Percentiles rank a stretch among this genome's conserved stretches.
phyloP scores from a whole-genome alignment of 108 stramenopile genomes.

The Nitzschia putrida region DNA sequence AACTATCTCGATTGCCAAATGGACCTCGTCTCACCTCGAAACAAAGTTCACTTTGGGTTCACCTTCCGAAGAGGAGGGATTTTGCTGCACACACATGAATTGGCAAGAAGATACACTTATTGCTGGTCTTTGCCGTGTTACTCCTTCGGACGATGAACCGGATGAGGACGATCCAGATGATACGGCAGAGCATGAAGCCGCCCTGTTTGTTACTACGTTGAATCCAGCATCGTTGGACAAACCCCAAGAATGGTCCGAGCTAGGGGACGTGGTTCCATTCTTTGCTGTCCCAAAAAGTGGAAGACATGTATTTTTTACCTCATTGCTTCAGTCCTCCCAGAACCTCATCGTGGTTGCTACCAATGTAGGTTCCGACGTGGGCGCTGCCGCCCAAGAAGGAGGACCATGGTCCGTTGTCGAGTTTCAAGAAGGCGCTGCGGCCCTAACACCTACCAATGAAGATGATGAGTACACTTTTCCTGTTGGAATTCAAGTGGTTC shows the following conservation, averaged over 20 bases:
- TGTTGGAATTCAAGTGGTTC: constrained; percentile 59
- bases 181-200: constrained; percentile 49
- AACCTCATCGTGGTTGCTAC: constrained; percentile 64
- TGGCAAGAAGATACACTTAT: constrained; percentile 51
- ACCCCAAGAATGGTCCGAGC: constrained; percentile 43
- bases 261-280: constrained; percentile 84
- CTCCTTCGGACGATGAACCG: constrained; percentile 56
- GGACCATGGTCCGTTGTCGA: constrained; percentile 60
- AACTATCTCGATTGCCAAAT: constrained; percentile 26
- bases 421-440: constrained; percentile 67
- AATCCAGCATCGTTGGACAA: constrained; percentile 25
- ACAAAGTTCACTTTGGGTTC: constrained; percentile 5
- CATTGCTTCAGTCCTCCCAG: constrained; percentile 21
- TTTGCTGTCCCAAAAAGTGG: constrained; percentile 78
- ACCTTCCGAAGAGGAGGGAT: constrained; percentile 30
- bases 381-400: constrained; percentile 35
- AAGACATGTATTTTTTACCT: constrained; percentile 71
- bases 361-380: constrained; percentile 76
- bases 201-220: constrained; percentile 23
- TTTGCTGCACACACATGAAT: constrained; percentile 64
- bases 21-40: background rate
- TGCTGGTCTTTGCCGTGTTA: constrained; percentile 62
- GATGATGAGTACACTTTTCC: constrained; percentile 83
- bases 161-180: constrained; percentile 68
- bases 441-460: constrained; percentile 68